These are phyloP conservation scores for Debaryomyces robertsiae DNA, from an alignment of 1,139 yeast species.

Conservation along the genomic window DNA sequence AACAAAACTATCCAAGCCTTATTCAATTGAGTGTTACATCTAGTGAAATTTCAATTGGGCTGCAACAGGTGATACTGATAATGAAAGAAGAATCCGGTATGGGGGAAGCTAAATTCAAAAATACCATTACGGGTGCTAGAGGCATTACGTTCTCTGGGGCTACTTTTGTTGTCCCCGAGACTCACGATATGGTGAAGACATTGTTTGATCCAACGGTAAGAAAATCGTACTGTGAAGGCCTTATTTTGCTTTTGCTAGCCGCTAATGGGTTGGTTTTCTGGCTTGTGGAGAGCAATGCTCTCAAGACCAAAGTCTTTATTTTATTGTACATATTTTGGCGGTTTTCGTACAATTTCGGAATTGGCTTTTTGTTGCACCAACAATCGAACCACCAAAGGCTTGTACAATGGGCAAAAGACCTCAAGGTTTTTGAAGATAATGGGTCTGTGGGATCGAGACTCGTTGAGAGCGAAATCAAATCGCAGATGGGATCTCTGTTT, in stretches of 20 bases:
- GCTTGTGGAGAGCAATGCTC: slow-evolving; percentile 28
- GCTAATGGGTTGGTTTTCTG: slow-evolving; percentile 56
- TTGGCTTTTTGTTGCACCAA: slow-evolving; percentile 67
- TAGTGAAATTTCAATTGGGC: too few species aligned
- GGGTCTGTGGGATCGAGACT: slow-evolving; percentile 43
- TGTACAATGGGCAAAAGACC: slow-evolving; percentile 55
- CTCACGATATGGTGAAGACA: slow-evolving; percentile 86
- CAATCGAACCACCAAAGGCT: slow-evolving; percentile 65
- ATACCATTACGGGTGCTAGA: slow-evolving; percentile 33
- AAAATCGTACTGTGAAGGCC: slow-evolving; percentile 66
- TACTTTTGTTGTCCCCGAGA: slow-evolving; percentile 69
- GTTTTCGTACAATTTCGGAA: slow-evolving; percentile 74
- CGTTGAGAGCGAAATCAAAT: slow-evolving; percentile 46
- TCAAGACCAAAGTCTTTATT: slow-evolving; percentile 50
- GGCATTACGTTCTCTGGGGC: slow-evolving; percentile 54
- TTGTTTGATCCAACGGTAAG: slow-evolving; percentile 74
- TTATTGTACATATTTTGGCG: slow-evolving; percentile 75
- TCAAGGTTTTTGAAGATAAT: slow-evolving; percentile 46
- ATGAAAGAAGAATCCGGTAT: neutral
- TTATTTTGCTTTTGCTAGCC: slow-evolving; percentile 55
- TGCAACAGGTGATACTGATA: neutral
- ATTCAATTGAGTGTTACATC: slow-evolving; percentile 1
- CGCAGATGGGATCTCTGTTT: slow-evolving; percentile 63
- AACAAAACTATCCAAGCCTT: neutral
- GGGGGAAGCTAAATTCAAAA: slow-evolving; percentile 12